Percentiles rank a stretch among this genome's conserved stretches.
Conservation (phyloP, 2,329 filamentous ascomycete genomes). For the Aspergillus clavatus region DNA sequence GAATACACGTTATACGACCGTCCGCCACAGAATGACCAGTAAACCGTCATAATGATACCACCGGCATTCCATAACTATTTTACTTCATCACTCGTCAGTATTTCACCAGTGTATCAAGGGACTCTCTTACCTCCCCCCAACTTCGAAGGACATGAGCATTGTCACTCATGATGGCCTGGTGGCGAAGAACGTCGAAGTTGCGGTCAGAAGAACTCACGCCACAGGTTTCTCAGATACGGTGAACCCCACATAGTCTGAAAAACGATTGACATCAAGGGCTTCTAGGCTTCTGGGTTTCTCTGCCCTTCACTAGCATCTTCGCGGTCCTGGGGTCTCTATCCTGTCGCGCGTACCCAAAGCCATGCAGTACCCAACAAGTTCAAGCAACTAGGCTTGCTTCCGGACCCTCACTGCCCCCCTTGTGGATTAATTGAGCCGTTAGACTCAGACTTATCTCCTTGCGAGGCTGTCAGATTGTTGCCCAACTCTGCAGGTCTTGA, state of each 20-base stretch:
- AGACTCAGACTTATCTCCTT: background rate
- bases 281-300: too few species aligned
- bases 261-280: background rate
- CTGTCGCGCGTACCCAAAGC: background rate
- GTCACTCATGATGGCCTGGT: slow-evolving; percentile 18
- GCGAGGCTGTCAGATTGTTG: slow-evolving; percentile 10
- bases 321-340: background rate
- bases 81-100: too few species aligned
- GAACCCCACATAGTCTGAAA: background rate
- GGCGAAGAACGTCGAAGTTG: slow-evolving; percentile 19
- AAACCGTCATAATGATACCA: background rate
- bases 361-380: background rate
- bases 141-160: too few species aligned
- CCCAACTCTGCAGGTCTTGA: slow-evolving; percentile 19
- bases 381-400: background rate
- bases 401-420: background rate
- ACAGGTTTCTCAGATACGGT: slow-evolving; percentile 5
- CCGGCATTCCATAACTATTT: background rate
- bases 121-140: too few species aligned
- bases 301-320: too few species aligned
- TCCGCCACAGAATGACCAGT: background rate
- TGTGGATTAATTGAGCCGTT: background rate
- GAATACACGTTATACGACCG: background rate
- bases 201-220: slow-evolving; percentile 23
- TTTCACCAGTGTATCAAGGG: too few species aligned